Conservation (phyloP, 2,329 filamentous ascomycete species). For the Colletotrichum eremochloae region DNA sequence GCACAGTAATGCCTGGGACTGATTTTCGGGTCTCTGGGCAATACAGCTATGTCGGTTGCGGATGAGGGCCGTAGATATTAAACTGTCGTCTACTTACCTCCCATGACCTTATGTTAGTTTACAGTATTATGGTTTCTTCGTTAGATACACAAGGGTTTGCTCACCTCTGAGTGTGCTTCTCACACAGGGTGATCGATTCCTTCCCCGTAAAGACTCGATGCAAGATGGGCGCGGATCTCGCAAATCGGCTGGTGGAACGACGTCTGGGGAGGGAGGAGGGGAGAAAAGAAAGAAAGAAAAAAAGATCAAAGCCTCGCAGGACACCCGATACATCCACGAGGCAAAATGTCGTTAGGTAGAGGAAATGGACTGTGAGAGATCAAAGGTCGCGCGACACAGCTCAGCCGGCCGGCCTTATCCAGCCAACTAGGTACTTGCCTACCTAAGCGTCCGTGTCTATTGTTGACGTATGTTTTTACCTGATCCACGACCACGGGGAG, state of each 20-base stretch:
- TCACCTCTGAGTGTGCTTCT: constrained; percentile 22
- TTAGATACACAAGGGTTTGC: constrained; percentile 12
- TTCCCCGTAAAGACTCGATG: constrained; percentile 1
- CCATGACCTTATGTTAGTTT: constrained; percentile 16
- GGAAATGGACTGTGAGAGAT: not conserved
- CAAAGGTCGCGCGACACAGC: constrained; percentile 13
- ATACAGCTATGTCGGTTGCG: not conserved
- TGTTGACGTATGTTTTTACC: not conserved
- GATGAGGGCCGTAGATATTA: constrained; percentile 1
- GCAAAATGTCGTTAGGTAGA: not conserved
- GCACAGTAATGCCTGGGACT: not conserved
- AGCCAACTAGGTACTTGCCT: not conserved
- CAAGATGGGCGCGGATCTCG: not conserved
- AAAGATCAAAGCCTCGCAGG: not conserved
- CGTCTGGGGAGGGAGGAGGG: not conserved
- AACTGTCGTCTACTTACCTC: not conserved
- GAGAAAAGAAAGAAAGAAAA: not conserved
- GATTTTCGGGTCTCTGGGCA: not conserved
- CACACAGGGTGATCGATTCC: not conserved
- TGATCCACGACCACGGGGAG: not conserved
- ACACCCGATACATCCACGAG: not conserved
- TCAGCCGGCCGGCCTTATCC: constrained; percentile 7
- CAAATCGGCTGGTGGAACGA: not conserved
- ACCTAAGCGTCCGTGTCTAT: too few relatives aligned
- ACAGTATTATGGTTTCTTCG: constrained; percentile 22